These are phyloP conservation scores for Phytophthora constricta DNA, from an alignment of 352 stramenopile genomes.

Conservation along the genomic window DNA sequence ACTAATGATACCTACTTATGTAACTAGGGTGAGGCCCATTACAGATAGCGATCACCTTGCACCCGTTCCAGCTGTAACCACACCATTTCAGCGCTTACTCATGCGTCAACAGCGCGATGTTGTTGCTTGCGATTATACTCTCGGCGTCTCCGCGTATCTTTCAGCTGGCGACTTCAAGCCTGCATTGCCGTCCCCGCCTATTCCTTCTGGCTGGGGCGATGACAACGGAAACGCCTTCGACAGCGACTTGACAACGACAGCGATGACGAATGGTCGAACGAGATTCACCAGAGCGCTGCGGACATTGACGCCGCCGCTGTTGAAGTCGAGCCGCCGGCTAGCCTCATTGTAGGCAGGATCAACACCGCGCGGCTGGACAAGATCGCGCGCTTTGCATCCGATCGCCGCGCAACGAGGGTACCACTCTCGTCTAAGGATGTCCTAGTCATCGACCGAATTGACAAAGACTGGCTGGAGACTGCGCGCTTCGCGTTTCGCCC, in stretches of 20 bases:
- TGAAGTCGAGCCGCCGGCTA: background rate
- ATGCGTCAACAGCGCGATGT: too few species aligned
- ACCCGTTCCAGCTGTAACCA: too few species aligned
- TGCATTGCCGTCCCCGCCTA: too few species aligned
- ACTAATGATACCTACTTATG: too few species aligned
- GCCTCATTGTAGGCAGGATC: slow-evolving; percentile 9
- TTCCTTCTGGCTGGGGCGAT: too few species aligned
- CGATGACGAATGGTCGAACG: background rate
- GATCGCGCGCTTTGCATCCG: slow-evolving; percentile 10
- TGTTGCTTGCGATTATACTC: too few species aligned
- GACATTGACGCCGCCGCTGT: background rate
- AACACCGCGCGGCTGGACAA: slow-evolving; percentile 8
- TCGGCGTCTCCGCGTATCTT: too few species aligned
- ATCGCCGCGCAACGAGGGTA: background rate
- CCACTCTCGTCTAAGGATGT: slow-evolving; percentile 9
- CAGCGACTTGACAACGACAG: background rate
- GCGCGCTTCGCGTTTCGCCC: slow-evolving; percentile 14
- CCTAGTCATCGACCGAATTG: slow-evolving; percentile 12
- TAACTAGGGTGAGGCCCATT: too few species aligned
- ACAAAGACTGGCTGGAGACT: slow-evolving; percentile 10
- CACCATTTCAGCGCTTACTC: too few species aligned
- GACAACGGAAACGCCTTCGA: background rate
- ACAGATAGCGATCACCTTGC: too few species aligned
- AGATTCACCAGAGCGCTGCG: background rate
- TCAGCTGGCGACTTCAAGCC: too few species aligned